phyloP scores from a whole-genome alignment of 306 rosid genomes.

The Cucumis sativus region Cucumber_9930_V3 NC_026658.2:5843501-5844000 shows the following conservation, averaged over 20 bases:
- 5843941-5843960: too few species aligned
- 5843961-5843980: too few species aligned
- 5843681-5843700: not conserved
- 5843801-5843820: constrained; percentile 65
- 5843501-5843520: constrained; percentile 62
- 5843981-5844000: too few species aligned
- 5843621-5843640: constrained; percentile 50
- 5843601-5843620: constrained; percentile 80
- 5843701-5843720: not conserved
- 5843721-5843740: not conserved
- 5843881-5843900: constrained; percentile 61
- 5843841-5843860: constrained; percentile 79
- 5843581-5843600: constrained; percentile 88
- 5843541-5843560: constrained; percentile 59
- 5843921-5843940: constrained; percentile 22
- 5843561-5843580: constrained; percentile 81
- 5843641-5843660: too few species aligned
- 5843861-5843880: constrained; percentile 85
- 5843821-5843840: constrained; percentile 79
- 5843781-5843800: constrained; percentile 58
- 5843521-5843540: constrained; percentile 68
- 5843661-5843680: too few species aligned
- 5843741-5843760: constrained; percentile 39
- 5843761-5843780: constrained; percentile 81
- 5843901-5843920: constrained; percentile 70